Evolutionary conservation across 1,139 yeast genomes (phyloP).

Genomic region (Nakaseomyces sp.): DNA sequence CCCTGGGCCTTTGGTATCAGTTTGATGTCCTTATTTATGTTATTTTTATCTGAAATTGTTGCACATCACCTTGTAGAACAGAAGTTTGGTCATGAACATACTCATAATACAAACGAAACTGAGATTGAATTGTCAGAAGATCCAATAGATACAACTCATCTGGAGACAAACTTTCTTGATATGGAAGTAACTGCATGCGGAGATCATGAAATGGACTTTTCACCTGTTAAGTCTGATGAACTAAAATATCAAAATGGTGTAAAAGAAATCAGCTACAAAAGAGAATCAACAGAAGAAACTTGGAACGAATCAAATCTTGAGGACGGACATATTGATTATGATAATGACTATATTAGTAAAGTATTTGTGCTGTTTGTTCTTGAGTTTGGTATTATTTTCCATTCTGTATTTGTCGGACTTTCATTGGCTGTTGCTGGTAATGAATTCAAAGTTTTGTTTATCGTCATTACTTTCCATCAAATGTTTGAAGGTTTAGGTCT

Average conservation of each 20-base stretch:
- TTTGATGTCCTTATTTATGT: conserved; percentile 41
- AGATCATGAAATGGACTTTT: background rate
- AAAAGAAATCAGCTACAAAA: conserved; percentile 10
- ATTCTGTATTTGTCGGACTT: conserved; percentile 69
- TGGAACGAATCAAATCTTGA: conserved; percentile 18
- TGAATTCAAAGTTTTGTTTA: conserved; percentile 65
- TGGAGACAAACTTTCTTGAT: background rate
- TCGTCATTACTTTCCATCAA: conserved; percentile 84
- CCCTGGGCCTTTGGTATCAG: conserved; percentile 62
- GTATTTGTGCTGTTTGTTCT: conserved; percentile 48
- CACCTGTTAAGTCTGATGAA: background rate
- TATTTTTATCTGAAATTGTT: conserved; percentile 48
- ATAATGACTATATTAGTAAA: conserved; percentile 16
- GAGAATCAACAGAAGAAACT: conserved; percentile 12
- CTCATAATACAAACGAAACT: background rate
- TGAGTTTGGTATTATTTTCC: conserved; percentile 74
- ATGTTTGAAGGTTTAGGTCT: conserved; percentile 86
- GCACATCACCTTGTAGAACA: conserved; percentile 39
- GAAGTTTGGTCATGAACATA: conserved; percentile 8
- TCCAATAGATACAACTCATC: background rate
- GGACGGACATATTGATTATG: background rate
- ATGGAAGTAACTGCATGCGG: background rate
- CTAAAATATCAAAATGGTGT: background rate
- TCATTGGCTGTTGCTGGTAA: conserved; percentile 65
- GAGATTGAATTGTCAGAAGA: background rate